Evolutionary conservation across 148 eudicot genomes (phyloP).

Genomic region (Heliamphora exappendiculata): DNA sequence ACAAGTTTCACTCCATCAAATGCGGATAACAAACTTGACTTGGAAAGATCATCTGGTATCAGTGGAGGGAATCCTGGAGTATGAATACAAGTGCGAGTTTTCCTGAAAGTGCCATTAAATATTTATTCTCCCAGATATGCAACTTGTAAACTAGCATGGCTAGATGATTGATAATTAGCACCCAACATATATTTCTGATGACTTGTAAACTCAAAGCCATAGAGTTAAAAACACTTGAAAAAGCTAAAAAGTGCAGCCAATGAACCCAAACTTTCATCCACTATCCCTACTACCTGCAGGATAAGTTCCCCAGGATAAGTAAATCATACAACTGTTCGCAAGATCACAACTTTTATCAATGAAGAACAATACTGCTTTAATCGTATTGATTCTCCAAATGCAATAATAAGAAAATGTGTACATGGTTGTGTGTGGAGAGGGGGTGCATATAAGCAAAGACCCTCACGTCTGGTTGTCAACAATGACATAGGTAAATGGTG

Average conservation of each 20-base stretch:
- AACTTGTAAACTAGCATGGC: neutral
- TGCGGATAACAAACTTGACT: conserved; percentile 50
- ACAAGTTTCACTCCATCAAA: conserved; percentile 52
- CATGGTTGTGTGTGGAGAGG: no score
- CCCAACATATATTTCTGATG: neutral
- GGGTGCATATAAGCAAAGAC: neutral
- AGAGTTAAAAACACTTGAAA: neutral
- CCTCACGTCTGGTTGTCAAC: conserved; percentile 89
- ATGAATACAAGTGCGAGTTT: conserved; percentile 91
- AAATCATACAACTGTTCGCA: neutral
- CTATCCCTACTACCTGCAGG: neutral
- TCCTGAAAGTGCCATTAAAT: conserved; percentile 41
- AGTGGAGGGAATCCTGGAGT: conserved; percentile 89
- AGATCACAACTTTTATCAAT: conserved; percentile 4
- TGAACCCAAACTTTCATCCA: neutral
- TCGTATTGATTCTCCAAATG: neutral
- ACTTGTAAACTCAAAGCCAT: neutral
- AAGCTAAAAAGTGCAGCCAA: neutral
- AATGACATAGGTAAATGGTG: conserved; percentile 88
- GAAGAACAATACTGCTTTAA: neutral
- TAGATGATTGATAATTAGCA: neutral
- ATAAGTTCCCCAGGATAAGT: neutral
- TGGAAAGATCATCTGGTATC: conserved; percentile 71
- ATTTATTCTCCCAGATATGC: neutral
- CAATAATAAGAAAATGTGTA: neutral